phyloP scores from a whole-genome alignment of 495 filamentous ascomycete genomes.

The Aspergillus sclerotioniger region DNA sequence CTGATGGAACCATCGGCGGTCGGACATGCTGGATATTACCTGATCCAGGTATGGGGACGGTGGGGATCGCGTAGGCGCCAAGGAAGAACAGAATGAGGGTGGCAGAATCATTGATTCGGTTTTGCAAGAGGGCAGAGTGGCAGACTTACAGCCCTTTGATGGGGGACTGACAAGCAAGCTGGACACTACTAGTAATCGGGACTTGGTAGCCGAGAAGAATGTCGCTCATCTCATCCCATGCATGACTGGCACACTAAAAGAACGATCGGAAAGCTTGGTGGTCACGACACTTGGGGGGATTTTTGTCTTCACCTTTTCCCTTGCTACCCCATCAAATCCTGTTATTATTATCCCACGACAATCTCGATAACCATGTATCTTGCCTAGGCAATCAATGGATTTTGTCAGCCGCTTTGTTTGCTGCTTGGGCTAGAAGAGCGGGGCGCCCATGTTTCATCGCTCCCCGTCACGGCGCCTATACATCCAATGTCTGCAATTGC shows the following conservation, averaged over 20 bases:
- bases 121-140: too few species aligned
- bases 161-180: too few species aligned
- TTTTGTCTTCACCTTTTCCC: too few species aligned
- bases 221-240: too few species aligned
- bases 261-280: too few species aligned
- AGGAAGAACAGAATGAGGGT: neutral
- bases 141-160: too few species aligned
- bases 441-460: neutral
- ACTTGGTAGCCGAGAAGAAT: too few species aligned
- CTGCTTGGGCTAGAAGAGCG: conserved; percentile 1
- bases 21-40: neutral
- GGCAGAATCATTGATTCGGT: neutral
- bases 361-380: neutral
- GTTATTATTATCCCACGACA: neutral
- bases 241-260: too few species aligned
- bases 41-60: conserved; percentile 4
- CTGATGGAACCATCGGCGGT: neutral
- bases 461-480: neutral
- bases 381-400: neutral
- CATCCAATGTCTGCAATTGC: neutral
- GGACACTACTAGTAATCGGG: too few species aligned
- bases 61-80: neutral
- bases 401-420: neutral
- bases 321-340: too few species aligned
- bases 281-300: too few species aligned